Evolutionary conservation across 2,329 filamentous ascomycete genomes (phyloP).

Genomic region (Monosporascus sp.): DNA sequence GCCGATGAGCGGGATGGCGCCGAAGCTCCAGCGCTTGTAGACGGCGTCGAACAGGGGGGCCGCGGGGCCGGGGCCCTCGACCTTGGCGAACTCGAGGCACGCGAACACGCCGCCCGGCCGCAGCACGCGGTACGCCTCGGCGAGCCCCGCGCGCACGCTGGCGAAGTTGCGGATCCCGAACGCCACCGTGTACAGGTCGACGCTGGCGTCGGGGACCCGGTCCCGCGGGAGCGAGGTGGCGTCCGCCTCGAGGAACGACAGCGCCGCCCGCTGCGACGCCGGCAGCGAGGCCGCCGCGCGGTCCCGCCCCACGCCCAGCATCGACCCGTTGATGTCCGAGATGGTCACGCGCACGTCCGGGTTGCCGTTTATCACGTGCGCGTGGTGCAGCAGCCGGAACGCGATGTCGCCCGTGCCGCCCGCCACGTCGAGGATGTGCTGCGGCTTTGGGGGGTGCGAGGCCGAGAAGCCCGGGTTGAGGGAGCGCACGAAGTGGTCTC

Average conservation of each 20-base stretch:
- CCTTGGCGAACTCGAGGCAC: slow-evolving; percentile 90
- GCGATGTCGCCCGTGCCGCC: slow-evolving; percentile 97
- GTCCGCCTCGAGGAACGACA: slow-evolving; percentile 82
- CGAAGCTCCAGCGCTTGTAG: slow-evolving; percentile 96
- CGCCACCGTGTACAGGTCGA: slow-evolving; percentile 95
- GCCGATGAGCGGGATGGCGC: slow-evolving; percentile 89
- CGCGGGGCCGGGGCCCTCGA: slow-evolving; percentile 40
- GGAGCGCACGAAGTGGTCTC: slow-evolving; percentile 86
- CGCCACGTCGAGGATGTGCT: slow-evolving; percentile 89
- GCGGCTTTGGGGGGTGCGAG: slow-evolving; percentile 39
- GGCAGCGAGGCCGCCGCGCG: slow-evolving; percentile 56
- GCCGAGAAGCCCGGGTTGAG: slow-evolving; percentile 72
- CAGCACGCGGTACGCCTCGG: slow-evolving; percentile 80
- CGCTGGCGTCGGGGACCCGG: slow-evolving; percentile 59
- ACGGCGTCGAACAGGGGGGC: slow-evolving; percentile 72
- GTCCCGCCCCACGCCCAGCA: slow-evolving; percentile 84
- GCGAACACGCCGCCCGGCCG: slow-evolving; percentile 95
- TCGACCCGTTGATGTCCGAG: slow-evolving; percentile 91
- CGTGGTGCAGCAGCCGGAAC: slow-evolving; percentile 89
- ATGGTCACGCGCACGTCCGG: slow-evolving; percentile 79
- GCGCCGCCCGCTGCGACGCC: slow-evolving; percentile 48
- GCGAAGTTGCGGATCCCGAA: slow-evolving; percentile 98
- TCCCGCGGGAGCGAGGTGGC: slow-evolving; percentile 64
- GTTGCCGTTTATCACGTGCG: slow-evolving; percentile 75
- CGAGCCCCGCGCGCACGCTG: slow-evolving; percentile 76